Evolutionary conservation across 2,329 filamentous ascomycete genomes (phyloP).

Genomic region (Paecilomyces variotii): DNA sequence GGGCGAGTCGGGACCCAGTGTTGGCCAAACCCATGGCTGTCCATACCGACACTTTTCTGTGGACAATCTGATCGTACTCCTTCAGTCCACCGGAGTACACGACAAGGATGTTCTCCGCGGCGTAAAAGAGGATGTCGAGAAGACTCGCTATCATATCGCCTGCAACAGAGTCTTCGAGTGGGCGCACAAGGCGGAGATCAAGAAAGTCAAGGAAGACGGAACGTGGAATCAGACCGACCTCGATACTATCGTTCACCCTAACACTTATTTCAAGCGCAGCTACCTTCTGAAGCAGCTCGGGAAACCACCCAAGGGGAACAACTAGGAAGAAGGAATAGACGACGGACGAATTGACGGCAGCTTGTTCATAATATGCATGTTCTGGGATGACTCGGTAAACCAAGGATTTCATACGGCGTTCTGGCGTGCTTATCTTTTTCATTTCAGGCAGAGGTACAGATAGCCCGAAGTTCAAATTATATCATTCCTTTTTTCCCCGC

Average conservation of each 20-base stretch:
- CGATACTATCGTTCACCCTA: conserved; percentile 94
- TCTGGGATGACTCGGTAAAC: not conserved
- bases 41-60: conserved; percentile 87
- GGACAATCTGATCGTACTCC: conserved; percentile 72
- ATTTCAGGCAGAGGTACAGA: not conserved
- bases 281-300: conserved; percentile 77
- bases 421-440: not conserved
- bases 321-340: conserved; percentile 50
- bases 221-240: conserved; percentile 66
- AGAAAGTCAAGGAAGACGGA: conserved; percentile 65
- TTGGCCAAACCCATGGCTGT: conserved; percentile 89
- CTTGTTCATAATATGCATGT: conserved; percentile 9
- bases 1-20: conserved; percentile 76
- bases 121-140: conserved; percentile 82
- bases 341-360: conserved; percentile 6
- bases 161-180: conserved; percentile 95
- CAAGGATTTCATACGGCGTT: not conserved
- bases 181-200: conserved; percentile 70
- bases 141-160: conserved; percentile 84
- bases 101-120: conserved; percentile 71
- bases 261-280: conserved; percentile 95
- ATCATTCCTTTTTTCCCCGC: not conserved
- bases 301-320: conserved; percentile 43
- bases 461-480: not conserved
- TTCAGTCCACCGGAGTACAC: conserved; percentile 70